These are phyloP conservation scores for Phtheirospermum japonicum DNA, from an alignment of 257 asterid genomes.

Conservation along the genomic window DNA sequence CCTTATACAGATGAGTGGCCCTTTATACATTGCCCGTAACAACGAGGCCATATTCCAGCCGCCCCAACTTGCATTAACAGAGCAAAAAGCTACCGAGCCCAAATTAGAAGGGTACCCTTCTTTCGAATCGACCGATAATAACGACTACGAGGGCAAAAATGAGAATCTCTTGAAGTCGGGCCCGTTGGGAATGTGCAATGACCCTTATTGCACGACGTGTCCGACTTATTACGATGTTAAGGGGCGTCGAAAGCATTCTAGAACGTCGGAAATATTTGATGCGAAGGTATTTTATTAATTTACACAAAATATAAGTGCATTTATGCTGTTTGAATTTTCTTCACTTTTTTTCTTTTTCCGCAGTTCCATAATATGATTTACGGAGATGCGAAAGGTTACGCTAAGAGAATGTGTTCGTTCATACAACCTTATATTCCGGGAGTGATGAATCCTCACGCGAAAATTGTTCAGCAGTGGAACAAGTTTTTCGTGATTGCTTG, in stretches of 20 bases:
- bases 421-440: slow-evolving; percentile 55
- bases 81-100: slow-evolving; percentile 31
- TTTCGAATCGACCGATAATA: slow-evolving; percentile 22
- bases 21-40: slow-evolving; percentile 34
- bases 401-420: slow-evolving; percentile 43
- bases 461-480: slow-evolving; percentile 70
- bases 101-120: slow-evolving; percentile 46
- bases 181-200: slow-evolving; percentile 72
- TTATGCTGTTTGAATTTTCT: background rate
- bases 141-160: slow-evolving; percentile 37
- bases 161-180: slow-evolving; percentile 75
- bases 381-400: slow-evolving; percentile 77
- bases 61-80: slow-evolving; percentile 30
- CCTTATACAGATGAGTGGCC: slow-evolving; percentile 56
- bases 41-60: slow-evolving; percentile 40
- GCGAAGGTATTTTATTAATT: slow-evolving; percentile 43
- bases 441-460: slow-evolving; percentile 84
- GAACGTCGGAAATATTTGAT: slow-evolving; percentile 47
- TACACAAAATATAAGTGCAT: too few relatives aligned
- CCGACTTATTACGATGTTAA: slow-evolving; percentile 50
- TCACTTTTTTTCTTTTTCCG: slow-evolving; percentile 26
- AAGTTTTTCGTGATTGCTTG: slow-evolving; percentile 66
- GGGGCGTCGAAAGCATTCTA: slow-evolving; percentile 37
- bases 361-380: slow-evolving; percentile 62
- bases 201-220: slow-evolving; percentile 86